Percentiles rank a stretch among this genome's conserved stretches.
Conservation (phyloP, 495 filamentous ascomycete genomes). For the Elasticomyces elasticus region DNA sequence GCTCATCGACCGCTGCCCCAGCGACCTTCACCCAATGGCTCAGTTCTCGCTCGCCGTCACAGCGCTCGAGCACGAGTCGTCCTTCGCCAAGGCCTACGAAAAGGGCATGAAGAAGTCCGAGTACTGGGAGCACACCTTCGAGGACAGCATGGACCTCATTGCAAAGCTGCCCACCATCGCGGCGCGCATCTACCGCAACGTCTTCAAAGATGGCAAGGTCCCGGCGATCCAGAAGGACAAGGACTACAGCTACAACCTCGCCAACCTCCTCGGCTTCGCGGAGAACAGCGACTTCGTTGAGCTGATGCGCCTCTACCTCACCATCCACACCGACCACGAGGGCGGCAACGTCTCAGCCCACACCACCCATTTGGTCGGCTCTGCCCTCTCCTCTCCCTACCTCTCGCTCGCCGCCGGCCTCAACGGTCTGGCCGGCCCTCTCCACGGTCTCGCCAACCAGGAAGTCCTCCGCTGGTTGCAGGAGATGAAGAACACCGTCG, state of each 20-base stretch:
- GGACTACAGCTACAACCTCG: slow-evolving; percentile 97
- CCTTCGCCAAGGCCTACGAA: slow-evolving; percentile 94
- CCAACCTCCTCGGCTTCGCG: slow-evolving; percentile 94
- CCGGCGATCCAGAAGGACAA: slow-evolving; percentile 90
- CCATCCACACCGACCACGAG: slow-evolving; percentile 96
- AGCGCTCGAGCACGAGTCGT: slow-evolving; percentile 94
- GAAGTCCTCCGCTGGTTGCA: slow-evolving; percentile 98
- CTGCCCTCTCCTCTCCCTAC: slow-evolving; percentile 92
- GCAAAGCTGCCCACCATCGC: slow-evolving; percentile 98
- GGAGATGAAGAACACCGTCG: slow-evolving; percentile 94
- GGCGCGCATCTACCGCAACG: slow-evolving; percentile 96
- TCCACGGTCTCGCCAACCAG: slow-evolving; percentile 98
- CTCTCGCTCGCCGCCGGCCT: slow-evolving; percentile 92
- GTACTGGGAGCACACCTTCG: slow-evolving; percentile 98
- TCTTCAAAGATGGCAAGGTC: slow-evolving; percentile 99
- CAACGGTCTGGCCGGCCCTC: slow-evolving; percentile 92
- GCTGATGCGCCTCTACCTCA: slow-evolving; percentile 94
- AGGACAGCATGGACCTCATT: slow-evolving; percentile 99
- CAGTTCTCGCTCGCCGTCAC: slow-evolving; percentile 97
- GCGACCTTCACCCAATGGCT: slow-evolving; percentile 97
- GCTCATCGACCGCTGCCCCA: slow-evolving; percentile 98
- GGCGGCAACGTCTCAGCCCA: slow-evolving; percentile 97
- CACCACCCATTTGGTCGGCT: slow-evolving; percentile 95
- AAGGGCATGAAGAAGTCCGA: slow-evolving; percentile 98
- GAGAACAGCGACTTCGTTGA: slow-evolving; percentile 96